Base-by-base conservation (phyloP, 352 stramenopile genomes). In the Halophytophthora batemanensis region DNA sequence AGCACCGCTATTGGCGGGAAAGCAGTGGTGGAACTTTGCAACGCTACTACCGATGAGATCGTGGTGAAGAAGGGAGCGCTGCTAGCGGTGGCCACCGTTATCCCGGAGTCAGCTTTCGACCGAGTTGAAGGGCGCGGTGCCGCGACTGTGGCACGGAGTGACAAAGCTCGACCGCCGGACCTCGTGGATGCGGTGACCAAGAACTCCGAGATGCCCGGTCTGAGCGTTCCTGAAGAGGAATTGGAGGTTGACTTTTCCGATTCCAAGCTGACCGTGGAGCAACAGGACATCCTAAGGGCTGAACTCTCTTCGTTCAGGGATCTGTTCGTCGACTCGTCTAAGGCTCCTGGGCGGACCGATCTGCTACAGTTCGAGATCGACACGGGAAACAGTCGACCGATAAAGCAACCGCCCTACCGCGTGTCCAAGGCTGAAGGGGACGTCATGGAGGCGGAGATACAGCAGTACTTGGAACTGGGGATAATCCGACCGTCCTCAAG, bases 331-430 rank as follows among this genome's bases (percentile, higher is more conserved):
- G 33, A 38, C 3, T 17, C 33, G 11, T 38, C 33, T 17, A 38
- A 38, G 33, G 15, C 11, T 17, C 33, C 33, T 14, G 33, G 33
- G 11, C 33, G 33, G 11, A 61, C 53, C 11, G 34, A 51, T 6
- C 18, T 51, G 18, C 18, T 56, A 10, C 2, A 47, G 0, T 55
- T 61, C 23, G 19, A 53, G 11, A 61, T 61, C 11, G 47, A 57
- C 13, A 57, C 55, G 0, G 47, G 41, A 4, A 22, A 39, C 8
- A 50, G 23, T 15, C 6, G 2, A 1, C 55, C 55, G 1, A 49
- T 53, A 23, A 57, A 62, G n/a, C 29, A 44, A 17, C 33, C 42
- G 37, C 36, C 47, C 17, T 53, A 62, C 42, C 41, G 42, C 7
- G 47, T 57, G 0, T 62, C 47, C 5, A 5, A 43, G 0, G 42